phyloP scores from a whole-genome alignment of 2,329 filamentous ascomycete genomes.

The Fusarium euwallaceae region DNA sequence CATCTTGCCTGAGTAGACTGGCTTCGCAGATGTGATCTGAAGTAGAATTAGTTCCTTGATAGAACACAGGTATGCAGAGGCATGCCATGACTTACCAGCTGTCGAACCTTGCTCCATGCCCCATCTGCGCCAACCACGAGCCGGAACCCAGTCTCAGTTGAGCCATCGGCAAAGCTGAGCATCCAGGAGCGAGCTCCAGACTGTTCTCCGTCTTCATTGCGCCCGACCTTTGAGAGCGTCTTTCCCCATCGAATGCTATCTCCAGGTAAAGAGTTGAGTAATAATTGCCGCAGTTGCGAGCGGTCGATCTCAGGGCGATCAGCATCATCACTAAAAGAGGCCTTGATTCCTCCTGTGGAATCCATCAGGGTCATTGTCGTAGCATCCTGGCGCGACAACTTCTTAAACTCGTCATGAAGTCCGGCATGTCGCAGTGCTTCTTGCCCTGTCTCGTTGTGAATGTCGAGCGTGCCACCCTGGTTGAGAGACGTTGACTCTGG shows the following conservation, averaged over 20 bases:
- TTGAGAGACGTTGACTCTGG: not conserved
- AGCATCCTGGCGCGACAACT: not conserved
- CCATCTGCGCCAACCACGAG: not conserved
- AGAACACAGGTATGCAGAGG: not conserved
- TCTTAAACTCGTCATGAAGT: not conserved
- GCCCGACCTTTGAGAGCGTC: not conserved
- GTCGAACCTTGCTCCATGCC: constrained; percentile 2
- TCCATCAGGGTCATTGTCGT: not conserved
- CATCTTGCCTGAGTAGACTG: not conserved
- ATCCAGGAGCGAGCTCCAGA: not conserved
- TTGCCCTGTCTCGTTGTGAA: not conserved
- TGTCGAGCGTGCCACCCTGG: not conserved
- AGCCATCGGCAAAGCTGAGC: not conserved
- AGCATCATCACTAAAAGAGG: not conserved
- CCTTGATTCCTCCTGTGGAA: not conserved
- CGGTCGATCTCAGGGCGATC: not conserved
- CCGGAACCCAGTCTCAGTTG: not conserved
- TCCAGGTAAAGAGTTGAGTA: not conserved
- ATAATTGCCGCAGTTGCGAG: not conserved
- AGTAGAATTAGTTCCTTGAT: not conserved
- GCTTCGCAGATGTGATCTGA: not conserved
- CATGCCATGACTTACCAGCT: not conserved
- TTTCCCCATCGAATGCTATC: not conserved
- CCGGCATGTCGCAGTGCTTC: not conserved
- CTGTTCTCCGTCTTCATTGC: not conserved